Base-by-base conservation (phyloP, 176 grass and related monocot genomes). In the Themeda triandra region DNA sequence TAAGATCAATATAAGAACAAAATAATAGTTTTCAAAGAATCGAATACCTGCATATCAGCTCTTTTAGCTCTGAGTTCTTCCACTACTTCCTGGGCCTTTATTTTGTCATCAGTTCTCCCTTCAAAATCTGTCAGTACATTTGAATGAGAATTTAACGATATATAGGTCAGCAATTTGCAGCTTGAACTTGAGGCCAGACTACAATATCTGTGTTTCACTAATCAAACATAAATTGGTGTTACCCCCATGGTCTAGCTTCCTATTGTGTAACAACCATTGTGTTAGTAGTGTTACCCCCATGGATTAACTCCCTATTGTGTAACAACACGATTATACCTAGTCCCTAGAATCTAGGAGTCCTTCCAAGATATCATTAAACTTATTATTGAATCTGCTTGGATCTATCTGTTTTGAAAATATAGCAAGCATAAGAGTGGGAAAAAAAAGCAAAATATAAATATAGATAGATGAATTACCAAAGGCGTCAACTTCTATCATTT, bases 51-150 rank as follows among this genome's bases (percentile, higher is more conserved):
- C 84, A 93, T 85, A 71, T 95, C 95, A 88, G 95, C 95, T 83
- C 92, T 93, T 95, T 98, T 92, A 70, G 82, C 64, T 88, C 86
- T 95, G 62, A 98, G 73, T 42, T 93, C 91, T 87, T 98, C 92
- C 69, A 95, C 85, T 31, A 80, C 85, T 92, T 94, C 93, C 80
- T 87, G 35, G 32, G 89, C 32, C 67, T 90, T 82, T 56, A 98
- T 98, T 88, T 94, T 98, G 69, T 92, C 91, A 78, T 95, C 96
- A 35, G 89, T 87, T 90, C 90, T 92, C 60, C 96, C 93, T 92
- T 98, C 93, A 80, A 92, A 88, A 89, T 98, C 96, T 90, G 82
- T 63, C 60, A 65, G 17, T 10, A 82, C 10, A 63, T 71, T 74
- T 85, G 68, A 27, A 77, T n/a, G 32, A 73, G 11, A 86, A 78